Evolutionary conservation across 2,329 filamentous ascomycete genomes (phyloP), one percentile per base, ranked within the genome.

Genomic region (Pseudogymnoascus sp.): DNA sequence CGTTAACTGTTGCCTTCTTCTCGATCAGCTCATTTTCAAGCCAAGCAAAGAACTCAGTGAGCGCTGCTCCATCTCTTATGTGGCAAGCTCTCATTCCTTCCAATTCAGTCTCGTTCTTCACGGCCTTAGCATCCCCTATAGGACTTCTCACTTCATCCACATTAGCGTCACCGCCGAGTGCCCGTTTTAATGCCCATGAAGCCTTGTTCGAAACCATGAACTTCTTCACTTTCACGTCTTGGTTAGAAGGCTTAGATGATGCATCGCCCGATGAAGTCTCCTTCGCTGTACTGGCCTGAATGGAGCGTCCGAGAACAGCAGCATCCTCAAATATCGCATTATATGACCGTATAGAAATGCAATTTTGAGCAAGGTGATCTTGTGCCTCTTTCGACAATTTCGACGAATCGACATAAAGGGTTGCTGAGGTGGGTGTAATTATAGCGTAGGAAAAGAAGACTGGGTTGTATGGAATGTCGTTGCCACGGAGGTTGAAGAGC

Each of bases 361-460:
- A 83, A 70, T 84, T 85, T 25, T 84, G 79, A 16, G 82, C 79
- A 11, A 99, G 82, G 67, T 96, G 90, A 12, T 80, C 79, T 68
- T 83, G 85, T 63, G 85, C 87, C 58, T 90, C 84, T 2, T 82
- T 77, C 35, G 82, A 85, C 28, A 97, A 76, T 74, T 97, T 96
- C 12, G 84, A 82, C 11, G 87, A 83, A 71, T 97, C 89, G 63
- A 97, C 80, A 71, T 97, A 99, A 4, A 99, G 81, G 1, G 87
- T 92, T 23, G 88, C 90, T 1, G 84, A 80, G 9, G 81, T 86
- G 1, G 87, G 85, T 2, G 94, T 97, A 66, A 99, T 79, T 42
- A 94, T 83, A 49, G 93, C 93, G 71, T 97, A 99, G 14, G 93
- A 94, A 77, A 97, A 97, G 80, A 99, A 97, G 59, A 99, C 94